Conservation (phyloP, 2,329 filamentous ascomycete species). For the Pyricularia grisea region DNA sequence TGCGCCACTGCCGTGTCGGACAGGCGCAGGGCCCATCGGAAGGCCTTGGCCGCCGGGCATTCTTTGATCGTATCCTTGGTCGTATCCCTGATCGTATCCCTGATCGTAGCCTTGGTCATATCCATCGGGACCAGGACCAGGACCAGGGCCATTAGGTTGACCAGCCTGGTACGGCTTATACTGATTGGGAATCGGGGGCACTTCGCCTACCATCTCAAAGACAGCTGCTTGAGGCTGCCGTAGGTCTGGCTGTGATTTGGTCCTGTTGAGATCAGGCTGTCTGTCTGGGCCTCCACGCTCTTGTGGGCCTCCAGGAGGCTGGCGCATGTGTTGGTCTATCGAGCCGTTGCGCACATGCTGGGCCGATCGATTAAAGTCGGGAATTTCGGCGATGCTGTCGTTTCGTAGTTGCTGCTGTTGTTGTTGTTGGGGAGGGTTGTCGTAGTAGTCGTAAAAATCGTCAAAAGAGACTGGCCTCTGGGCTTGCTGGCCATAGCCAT, state of each 20-base stretch:
- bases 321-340: constrained; percentile 34
- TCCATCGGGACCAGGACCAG: constrained; percentile 3
- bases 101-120: constrained; percentile 11
- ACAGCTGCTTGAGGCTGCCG: constrained; percentile 56
- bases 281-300: constrained; percentile 33
- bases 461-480: constrained; percentile 29
- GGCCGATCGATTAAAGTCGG: constrained; percentile 28
- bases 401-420: constrained; percentile 19
- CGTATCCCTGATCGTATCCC: neutral
- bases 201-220: constrained; percentile 63
- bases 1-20: constrained; percentile 17
- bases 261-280: constrained; percentile 45
- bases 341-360: constrained; percentile 26
- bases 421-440: constrained; percentile 23
- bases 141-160: constrained; percentile 13
- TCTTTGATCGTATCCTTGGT: neutral
- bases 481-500: constrained; percentile 25
- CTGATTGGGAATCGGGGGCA: constrained; percentile 37
- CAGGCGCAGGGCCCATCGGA: constrained; percentile 16
- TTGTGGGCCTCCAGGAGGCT: constrained; percentile 18
- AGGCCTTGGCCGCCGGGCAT: constrained; percentile 11
- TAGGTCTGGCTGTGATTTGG: constrained; percentile 60
- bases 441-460: constrained; percentile 47
- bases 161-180: constrained; percentile 16
- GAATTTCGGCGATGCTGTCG: constrained; percentile 15